Evolutionary conservation across 306 rosid species (phyloP).

Genomic region (Cicer judaicum): DNA sequence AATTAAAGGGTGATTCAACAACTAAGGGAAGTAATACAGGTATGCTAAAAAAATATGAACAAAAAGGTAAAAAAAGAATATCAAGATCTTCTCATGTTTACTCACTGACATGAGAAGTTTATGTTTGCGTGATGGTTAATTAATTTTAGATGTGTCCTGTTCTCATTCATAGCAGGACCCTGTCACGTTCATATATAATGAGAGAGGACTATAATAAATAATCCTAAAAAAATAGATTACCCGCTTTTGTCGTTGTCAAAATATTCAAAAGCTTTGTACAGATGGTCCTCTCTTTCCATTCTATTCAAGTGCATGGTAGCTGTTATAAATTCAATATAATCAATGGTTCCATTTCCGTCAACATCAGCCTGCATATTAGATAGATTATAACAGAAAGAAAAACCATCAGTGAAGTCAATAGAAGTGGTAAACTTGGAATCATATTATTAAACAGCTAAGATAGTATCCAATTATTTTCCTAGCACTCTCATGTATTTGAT

Average conservation of each 20-base stretch:
- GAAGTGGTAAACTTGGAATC: conserved; percentile 25
- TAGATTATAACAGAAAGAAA: conserved; percentile 33
- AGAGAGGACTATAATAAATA: conserved; percentile 1
- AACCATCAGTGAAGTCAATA: conserved; percentile 27
- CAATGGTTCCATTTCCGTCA: conserved; percentile 85
- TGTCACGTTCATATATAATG: not conserved
- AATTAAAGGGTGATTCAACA: conserved; percentile 35
- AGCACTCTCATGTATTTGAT: not conserved
- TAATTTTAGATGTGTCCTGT: not conserved
- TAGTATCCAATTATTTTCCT: not conserved
- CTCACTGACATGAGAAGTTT: not conserved
- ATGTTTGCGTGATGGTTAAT: not conserved
- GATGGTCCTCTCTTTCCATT: conserved; percentile 88
- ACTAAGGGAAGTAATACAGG: conserved; percentile 6
- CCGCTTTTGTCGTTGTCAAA: conserved; percentile 90
- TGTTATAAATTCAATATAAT: conserved; percentile 83
- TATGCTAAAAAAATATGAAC: not conserved
- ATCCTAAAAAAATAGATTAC: conserved; percentile 45
- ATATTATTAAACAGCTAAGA: conserved; percentile 37
- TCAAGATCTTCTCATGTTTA: conserved; percentile 16
- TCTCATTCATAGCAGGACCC: not conserved
- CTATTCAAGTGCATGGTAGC: conserved; percentile 93
- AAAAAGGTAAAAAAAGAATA: conserved; percentile 17
- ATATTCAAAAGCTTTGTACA: conserved; percentile 84
- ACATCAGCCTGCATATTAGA: conserved; percentile 80